Evolutionary conservation across 495 filamentous ascomycete genomes (phyloP).

Genomic region (Pyrenula massariospora): DNA sequence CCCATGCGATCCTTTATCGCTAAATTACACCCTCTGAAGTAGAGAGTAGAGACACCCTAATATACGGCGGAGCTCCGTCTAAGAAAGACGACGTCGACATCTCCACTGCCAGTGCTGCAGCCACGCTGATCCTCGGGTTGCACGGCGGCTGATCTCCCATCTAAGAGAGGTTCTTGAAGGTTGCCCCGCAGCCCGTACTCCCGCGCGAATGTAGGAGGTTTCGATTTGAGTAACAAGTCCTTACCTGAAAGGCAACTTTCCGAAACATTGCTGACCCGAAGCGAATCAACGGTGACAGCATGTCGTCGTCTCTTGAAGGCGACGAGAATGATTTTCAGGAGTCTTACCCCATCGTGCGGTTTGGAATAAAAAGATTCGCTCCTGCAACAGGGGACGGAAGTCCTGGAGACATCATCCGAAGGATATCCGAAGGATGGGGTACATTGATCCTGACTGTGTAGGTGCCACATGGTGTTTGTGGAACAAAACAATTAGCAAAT

Average conservation of each 20-base stretch:
- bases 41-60: background rate
- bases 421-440: background rate
- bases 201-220: background rate
- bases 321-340: background rate
- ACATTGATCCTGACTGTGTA: background rate
- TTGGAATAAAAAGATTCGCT: background rate
- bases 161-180: too few relatives aligned
- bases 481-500: background rate
- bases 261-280: background rate
- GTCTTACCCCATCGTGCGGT: background rate
- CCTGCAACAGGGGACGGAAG: background rate
- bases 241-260: background rate
- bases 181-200: background rate
- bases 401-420: background rate
- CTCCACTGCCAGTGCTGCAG: background rate
- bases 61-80: background rate
- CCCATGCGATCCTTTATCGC: background rate
- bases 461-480: background rate
- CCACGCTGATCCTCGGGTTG: background rate
- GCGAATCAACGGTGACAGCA: background rate
- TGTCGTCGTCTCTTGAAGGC: background rate
- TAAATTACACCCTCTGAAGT: background rate
- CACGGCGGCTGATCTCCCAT: background rate
- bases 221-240: background rate
- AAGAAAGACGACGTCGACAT: background rate